Percentiles rank a stretch among this genome's conserved stretches.
These are phyloP conservation scores for Lasiodiplodia sp. DNA, from an alignment of 2,329 filamentous ascomycete species.

Conservation along the genomic window DNA sequence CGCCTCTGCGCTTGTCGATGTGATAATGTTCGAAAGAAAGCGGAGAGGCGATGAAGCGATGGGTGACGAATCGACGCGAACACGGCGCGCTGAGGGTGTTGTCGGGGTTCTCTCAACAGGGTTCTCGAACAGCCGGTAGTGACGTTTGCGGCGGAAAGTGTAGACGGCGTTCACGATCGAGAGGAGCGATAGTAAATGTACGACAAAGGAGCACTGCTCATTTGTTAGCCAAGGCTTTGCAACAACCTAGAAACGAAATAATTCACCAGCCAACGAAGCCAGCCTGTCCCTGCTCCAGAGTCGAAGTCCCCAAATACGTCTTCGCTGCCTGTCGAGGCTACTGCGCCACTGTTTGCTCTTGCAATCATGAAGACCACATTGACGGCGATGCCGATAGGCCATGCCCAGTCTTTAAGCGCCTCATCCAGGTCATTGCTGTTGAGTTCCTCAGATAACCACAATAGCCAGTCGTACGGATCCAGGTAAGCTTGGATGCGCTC, in stretches of 20 bases:
- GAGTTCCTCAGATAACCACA: conserved; percentile 92
- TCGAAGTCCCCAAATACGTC: conserved; percentile 83
- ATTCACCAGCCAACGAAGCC: conserved; percentile 71
- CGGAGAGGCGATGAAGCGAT: conserved; percentile 78
- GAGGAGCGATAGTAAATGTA: conserved; percentile 71
- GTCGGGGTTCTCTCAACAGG: conserved; percentile 76
- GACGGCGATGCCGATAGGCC: conserved; percentile 74
- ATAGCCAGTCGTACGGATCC: conserved; percentile 86
- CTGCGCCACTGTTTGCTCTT: conserved; percentile 73
- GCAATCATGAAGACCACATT: conserved; percentile 85
- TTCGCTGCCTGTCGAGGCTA: conserved; percentile 60
- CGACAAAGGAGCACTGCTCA: conserved; percentile 61
- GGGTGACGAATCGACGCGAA: conserved; percentile 86
- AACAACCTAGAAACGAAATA: background rate
- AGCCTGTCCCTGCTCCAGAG: conserved; percentile 61
- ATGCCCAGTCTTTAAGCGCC: conserved; percentile 72
- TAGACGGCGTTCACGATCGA: conserved; percentile 81
- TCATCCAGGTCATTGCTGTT: conserved; percentile 93
- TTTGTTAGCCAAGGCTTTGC: conserved; percentile 26
- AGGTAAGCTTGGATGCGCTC: conserved; percentile 83
- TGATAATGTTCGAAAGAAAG: conserved; percentile 72
- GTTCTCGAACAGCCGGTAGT: conserved; percentile 91
- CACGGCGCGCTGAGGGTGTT: conserved; percentile 87
- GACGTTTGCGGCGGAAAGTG: conserved; percentile 79
- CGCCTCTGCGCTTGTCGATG: conserved; percentile 73